These are phyloP conservation scores for Microdochium paspali DNA, from an alignment of 2,329 filamentous ascomycete genomes.

Conservation along the genomic window DNA sequence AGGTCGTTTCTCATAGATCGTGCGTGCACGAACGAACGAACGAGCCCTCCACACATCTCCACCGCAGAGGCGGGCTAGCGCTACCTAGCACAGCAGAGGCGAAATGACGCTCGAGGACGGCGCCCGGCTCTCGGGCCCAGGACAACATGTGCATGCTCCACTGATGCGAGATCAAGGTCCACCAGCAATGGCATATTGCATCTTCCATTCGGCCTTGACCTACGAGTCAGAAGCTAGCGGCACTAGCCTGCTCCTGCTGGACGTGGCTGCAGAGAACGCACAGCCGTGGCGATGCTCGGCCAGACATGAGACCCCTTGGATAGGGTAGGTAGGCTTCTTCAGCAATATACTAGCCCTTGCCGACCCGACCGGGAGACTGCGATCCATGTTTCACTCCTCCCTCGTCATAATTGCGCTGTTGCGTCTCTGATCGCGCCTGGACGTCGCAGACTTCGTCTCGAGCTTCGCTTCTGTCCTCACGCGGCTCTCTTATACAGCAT, in stretches of 20 bases:
- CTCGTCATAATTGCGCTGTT: too few species aligned
- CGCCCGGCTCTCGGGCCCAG: neutral
- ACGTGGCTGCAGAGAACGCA: neutral
- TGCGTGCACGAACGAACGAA: too few species aligned
- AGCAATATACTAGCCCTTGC: too few species aligned
- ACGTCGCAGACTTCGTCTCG: too few species aligned
- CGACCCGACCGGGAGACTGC: too few species aligned
- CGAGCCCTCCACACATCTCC: neutral
- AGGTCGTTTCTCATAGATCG: neutral
- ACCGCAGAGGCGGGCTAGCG: neutral
- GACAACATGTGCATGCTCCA: neutral
- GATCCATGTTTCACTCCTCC: too few species aligned
- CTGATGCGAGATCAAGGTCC: neutral
- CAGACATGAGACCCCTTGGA: neutral
- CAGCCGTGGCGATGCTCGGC: neutral
- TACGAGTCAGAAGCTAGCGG: neutral
- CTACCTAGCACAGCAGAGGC: neutral
- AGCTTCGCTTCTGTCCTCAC: too few species aligned
- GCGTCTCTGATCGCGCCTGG: too few species aligned
- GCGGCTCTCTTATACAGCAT: too few species aligned
- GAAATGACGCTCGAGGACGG: neutral
- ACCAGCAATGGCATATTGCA: neutral
- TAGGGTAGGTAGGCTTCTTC: too few species aligned
- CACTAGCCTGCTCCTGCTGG: neutral
- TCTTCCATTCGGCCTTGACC: neutral